These are phyloP conservation scores for Malassezia furfur DNA, from an alignment of 1,284 basidiomycete species.

Conservation along the genomic window DNA sequence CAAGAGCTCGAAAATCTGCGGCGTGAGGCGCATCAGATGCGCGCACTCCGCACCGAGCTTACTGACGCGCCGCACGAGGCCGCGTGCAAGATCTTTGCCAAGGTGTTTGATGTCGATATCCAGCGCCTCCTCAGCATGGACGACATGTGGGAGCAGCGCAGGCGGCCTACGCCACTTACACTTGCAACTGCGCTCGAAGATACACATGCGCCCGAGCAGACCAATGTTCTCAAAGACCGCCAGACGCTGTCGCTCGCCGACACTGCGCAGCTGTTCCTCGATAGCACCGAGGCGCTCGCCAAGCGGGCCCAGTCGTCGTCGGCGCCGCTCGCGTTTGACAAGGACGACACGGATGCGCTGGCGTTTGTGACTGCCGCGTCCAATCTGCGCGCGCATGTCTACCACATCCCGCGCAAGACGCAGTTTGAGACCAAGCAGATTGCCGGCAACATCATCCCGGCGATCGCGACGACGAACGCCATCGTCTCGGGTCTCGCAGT, in stretches of 20 bases:
- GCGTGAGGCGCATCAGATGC: constrained; percentile 80
- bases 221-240: constrained; percentile 30
- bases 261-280: constrained; percentile 34
- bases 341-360: constrained; percentile 91
- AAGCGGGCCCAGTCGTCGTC: constrained; percentile 56
- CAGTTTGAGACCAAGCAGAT: constrained; percentile 99
- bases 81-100: constrained; percentile 69
- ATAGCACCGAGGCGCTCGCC: constrained; percentile 64
- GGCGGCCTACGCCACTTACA: constrained; percentile 70
- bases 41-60: constrained; percentile 58
- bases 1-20: constrained; percentile 81
- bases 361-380: constrained; percentile 92
- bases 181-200: constrained; percentile 59
- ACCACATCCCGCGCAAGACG: constrained; percentile 75
- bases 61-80: constrained; percentile 52
- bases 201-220: background rate
- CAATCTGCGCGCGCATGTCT: constrained; percentile 81
- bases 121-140: constrained; percentile 79
- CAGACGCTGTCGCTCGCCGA: constrained; percentile 29
- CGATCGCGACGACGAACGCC: constrained; percentile 97
- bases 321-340: constrained; percentile 81
- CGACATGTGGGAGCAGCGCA: constrained; percentile 91
- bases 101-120: constrained; percentile 84
- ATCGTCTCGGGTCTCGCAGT: constrained; percentile 90
- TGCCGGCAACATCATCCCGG: constrained; percentile 93